Evolutionary conservation across 192 early-diverging fungal species (phyloP).

Genomic region (Coemansia sp.): DNA sequence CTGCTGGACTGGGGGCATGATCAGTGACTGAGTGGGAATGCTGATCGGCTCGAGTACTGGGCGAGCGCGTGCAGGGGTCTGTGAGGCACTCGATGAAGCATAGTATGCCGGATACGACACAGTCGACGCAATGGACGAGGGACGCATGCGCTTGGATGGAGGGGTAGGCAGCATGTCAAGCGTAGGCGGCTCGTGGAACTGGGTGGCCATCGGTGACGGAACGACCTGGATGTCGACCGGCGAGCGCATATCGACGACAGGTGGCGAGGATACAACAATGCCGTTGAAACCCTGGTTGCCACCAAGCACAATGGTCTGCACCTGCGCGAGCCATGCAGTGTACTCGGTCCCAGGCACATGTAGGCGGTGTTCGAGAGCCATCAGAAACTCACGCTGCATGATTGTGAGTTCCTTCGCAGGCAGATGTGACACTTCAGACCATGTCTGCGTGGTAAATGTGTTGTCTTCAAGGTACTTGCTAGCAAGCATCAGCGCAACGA

Average conservation of each 20-base stretch:
- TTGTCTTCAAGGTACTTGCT: slow-evolving; percentile 89
- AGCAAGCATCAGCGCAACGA: slow-evolving; percentile 80
- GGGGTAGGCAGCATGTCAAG: slow-evolving; percentile 29
- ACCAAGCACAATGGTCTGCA: slow-evolving; percentile 40
- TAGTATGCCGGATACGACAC: slow-evolving; percentile 9
- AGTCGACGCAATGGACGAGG: slow-evolving; percentile 1
- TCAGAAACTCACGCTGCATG: slow-evolving; percentile 85
- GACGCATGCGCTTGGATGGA: slow-evolving; percentile 47
- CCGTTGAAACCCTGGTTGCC: slow-evolving; percentile 7
- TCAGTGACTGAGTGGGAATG: slow-evolving; percentile 17
- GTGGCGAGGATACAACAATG: slow-evolving; percentile 6
- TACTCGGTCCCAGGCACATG: slow-evolving; percentile 70
- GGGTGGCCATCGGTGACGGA: slow-evolving; percentile 29
- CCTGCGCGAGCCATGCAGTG: slow-evolving; percentile 61
- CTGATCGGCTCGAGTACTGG: slow-evolving; percentile 18
- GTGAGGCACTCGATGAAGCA: slow-evolving; percentile 4
- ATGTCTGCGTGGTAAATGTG: slow-evolving; percentile 87
- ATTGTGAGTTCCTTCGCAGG: slow-evolving; percentile 76
- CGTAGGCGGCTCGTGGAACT: slow-evolving; percentile 23
- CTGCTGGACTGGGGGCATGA: slow-evolving; percentile 8
- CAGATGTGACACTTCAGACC: slow-evolving; percentile 82
- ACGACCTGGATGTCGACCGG: slow-evolving; percentile 45
- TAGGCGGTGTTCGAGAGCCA: slow-evolving; percentile 70
- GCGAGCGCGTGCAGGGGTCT: neutral
- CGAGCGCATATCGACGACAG: slow-evolving; percentile 10